phyloP scores from a whole-genome alignment of 2,329 filamentous ascomycete genomes.

The Celoporthe dispersa region DNA sequence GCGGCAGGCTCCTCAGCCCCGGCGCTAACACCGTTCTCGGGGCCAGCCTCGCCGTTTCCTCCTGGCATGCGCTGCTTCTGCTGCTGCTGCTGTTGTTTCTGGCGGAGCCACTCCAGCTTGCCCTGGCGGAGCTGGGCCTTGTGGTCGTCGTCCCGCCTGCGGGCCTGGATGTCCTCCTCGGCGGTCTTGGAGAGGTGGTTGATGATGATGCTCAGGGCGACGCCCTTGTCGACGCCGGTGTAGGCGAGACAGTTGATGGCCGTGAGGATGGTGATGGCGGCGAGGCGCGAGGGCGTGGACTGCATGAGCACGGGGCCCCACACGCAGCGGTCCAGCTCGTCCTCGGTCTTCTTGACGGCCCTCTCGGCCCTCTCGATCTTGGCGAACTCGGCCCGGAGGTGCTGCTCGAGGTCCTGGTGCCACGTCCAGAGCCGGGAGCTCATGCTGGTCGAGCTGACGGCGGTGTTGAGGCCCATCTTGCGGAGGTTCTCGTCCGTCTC shows the following conservation, averaged over 20 bases:
- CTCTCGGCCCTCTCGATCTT: slow-evolving; percentile 62
- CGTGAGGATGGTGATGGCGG: slow-evolving; percentile 79
- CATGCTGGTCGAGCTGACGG: slow-evolving; percentile 62
- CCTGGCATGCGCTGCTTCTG: too few species aligned
- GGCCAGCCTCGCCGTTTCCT: neutral
- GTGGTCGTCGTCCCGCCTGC: slow-evolving; percentile 39
- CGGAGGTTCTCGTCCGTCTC: slow-evolving; percentile 70
- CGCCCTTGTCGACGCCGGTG: slow-evolving; percentile 64
- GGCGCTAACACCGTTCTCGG: neutral
- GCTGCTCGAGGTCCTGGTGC: slow-evolving; percentile 68
- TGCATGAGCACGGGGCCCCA: slow-evolving; percentile 79
- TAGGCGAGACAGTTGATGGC: slow-evolving; percentile 63
- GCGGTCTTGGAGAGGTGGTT: slow-evolving; percentile 60
- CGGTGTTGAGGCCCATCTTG: slow-evolving; percentile 71
- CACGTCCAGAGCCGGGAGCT: slow-evolving; percentile 76
- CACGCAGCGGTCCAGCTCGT: slow-evolving; percentile 68
- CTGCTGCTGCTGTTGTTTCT: slow-evolving; percentile 5
- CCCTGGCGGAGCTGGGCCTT: slow-evolving; percentile 36
- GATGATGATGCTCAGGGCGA: slow-evolving; percentile 61
- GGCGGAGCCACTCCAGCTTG: slow-evolving; percentile 31
- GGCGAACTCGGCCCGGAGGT: slow-evolving; percentile 69
- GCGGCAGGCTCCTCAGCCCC: slow-evolving; percentile 9
- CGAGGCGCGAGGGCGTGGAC: slow-evolving; percentile 71
- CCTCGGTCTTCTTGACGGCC: slow-evolving; percentile 48
- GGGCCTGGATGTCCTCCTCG: slow-evolving; percentile 69